Evolutionary conservation across 2,329 filamentous ascomycete species (phyloP), one percentile per base, ranked within the genome.

Genomic region (Bretziella fagacearum): DNA sequence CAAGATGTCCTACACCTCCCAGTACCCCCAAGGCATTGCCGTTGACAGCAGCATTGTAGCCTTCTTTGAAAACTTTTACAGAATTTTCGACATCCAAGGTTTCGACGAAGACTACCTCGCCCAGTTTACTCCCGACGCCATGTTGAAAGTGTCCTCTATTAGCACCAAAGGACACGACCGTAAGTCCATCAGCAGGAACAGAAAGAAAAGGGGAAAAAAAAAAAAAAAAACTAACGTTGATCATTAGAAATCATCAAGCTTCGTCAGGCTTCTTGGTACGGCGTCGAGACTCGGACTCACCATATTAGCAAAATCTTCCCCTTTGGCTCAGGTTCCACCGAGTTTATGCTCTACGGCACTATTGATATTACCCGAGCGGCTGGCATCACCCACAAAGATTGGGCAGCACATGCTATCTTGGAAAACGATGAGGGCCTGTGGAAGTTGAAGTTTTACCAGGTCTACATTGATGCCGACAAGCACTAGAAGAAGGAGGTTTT

Each of bases 401-500:
- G 73, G 73, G 68, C 69, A 15, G 73, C 65, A 44, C 61, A 69
- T 51, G 73, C 69, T 3, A 43, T 48, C 15, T 20, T 48, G 13
- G 62, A 70, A 46, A 64, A 79, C 37, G 58, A 44, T 10, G 65
- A 69, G 39, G 73, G 68, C 3, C 65, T 64, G 53, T 68, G 74
- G 56, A 72, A 62, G 58, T 63, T 72, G 61, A 59, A 63, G 25
- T 69, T 66, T 52, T 73, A 74, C 56, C 69, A 73, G 55, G 68
- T 73, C 4, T 73, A 71, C 54, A 51, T 73, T 53, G 69, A 48
- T 20, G n/a, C 46, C 4, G 46, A 48, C 30, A 48, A 48, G 32
- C 10, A 43, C 40, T 43, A 32, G 18, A 30, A 26, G 11, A 8
- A n/a, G 10, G 15, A 7, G 20, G 4, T 33, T 8, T 22, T 39